Evolutionary conservation across 805 yeast genomes (phyloP), one percentile per base, ranked within the genome.

Genomic region (Ogataea pini): DNA sequence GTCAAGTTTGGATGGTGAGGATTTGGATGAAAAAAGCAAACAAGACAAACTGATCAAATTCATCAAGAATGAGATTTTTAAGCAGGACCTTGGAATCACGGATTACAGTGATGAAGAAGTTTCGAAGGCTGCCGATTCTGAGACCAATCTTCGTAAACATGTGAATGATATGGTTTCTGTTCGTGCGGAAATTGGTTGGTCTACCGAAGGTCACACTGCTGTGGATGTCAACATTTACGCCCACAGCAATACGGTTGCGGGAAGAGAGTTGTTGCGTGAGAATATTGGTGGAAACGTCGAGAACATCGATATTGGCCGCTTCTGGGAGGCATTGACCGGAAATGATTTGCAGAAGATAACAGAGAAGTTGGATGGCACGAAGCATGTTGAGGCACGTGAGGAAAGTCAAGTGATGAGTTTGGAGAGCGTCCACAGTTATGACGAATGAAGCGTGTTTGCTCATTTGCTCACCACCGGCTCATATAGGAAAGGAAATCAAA

Each of bases 121-220:
- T 20, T 60, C 66, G 3, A 58, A 50, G 1, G 63, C 86, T 9
- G 52, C 80, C 19, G 50, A 63, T 2, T 59, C 71, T 42, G 61
- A 63, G 34, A 54, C 56, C 1, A 57, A 61, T 34, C 61, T 74
- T 14, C 70, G 65, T 12, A 81, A 81, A 51, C 69, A 74, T 33
- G 66, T 89, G 48, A 85, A 87, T 60, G 75, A 82, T 47, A 78
- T 91, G 78, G 78, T 89, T 9, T 86, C 96, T 0, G 60, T 69
- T n/a, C 79, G 96, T 54, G 89, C 97, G 0, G 86, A 86, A 66
- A 80, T 89, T 14, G 97, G 97, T n/a, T 91, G 97, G 96, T 77
- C 96, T 8, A 91, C 97, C 0, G 96, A 89, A 61, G 98, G 97
- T 25, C 98, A 91, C 67, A 84, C 96, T 17, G 97, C 96, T 0